These are phyloP conservation scores for Macrophomina pseudophaseolina DNA, from an alignment of 2,329 filamentous ascomycete genomes.

Conservation along the genomic window DNA sequence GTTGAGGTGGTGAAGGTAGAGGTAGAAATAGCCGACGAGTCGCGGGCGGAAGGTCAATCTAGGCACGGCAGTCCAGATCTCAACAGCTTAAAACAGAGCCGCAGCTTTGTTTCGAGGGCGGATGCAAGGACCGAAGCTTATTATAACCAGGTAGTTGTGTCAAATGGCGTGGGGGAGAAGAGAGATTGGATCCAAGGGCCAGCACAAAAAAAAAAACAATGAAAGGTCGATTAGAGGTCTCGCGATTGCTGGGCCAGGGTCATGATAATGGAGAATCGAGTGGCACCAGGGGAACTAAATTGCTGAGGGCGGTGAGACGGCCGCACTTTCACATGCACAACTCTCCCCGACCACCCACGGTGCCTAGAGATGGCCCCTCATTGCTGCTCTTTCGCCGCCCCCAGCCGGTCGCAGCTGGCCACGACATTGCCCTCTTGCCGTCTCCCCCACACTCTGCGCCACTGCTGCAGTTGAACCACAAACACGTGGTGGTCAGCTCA, in stretches of 20 bases:
- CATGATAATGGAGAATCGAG: slow-evolving; percentile 18
- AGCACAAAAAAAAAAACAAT: not conserved
- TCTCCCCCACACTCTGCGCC: not conserved
- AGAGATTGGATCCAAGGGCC: not conserved
- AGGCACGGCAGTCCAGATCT: not conserved
- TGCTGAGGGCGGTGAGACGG: slow-evolving; percentile 16
- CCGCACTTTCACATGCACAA: slow-evolving; percentile 21
- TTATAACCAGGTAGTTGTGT: not conserved
- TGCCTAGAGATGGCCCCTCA: not conserved
- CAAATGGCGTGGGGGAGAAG: not conserved
- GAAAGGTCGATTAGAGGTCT: slow-evolving; percentile 15
- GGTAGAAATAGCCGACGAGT: not conserved
- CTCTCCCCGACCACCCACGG: not conserved
- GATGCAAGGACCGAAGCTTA: not conserved
- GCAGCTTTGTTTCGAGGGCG: not conserved
- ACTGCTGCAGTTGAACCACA: slow-evolving; percentile 6
- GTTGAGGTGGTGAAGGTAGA: not conserved
- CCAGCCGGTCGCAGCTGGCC: not conserved
- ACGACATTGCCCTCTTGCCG: not conserved
- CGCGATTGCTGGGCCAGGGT: slow-evolving; percentile 19
- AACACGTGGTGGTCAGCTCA: slow-evolving; percentile 27
- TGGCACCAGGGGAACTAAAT: slow-evolving; percentile 7
- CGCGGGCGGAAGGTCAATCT: not conserved
- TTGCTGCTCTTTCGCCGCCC: not conserved
- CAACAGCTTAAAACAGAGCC: not conserved